Evolutionary conservation across 768 basidiomycete species (phyloP).

Genomic region (Leccinellum albellum): DNA sequence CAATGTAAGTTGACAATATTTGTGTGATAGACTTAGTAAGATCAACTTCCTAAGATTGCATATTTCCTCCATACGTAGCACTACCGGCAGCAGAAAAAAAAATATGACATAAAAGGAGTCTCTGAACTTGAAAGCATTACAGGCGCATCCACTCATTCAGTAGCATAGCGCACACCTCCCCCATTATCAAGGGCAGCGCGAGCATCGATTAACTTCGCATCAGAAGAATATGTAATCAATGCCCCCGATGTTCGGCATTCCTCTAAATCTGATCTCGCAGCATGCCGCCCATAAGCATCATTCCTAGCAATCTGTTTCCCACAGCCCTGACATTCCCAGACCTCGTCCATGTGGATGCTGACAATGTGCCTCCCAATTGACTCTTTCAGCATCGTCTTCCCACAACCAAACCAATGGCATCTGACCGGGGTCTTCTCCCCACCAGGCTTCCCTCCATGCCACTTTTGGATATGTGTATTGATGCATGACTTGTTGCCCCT

Average conservation of each 20-base stretch:
- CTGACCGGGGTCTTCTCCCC: slow-evolving; percentile 4
- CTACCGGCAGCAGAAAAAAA: no score
- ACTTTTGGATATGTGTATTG: slow-evolving; percentile 13
- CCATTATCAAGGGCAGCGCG: slow-evolving; percentile 5
- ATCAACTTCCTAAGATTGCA: no score
- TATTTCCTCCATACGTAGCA: no score
- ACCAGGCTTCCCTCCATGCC: slow-evolving; percentile 11
- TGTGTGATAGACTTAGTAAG: no score
- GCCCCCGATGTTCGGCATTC: slow-evolving; percentile 7
- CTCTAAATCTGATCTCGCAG: not conserved
- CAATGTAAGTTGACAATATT: no score
- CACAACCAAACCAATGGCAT: slow-evolving; percentile 17
- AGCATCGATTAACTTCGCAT: slow-evolving; percentile 1
- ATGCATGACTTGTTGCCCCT: slow-evolving; percentile 12
- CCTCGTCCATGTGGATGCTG: slow-evolving; percentile 13
- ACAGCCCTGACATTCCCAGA: slow-evolving; percentile 15
- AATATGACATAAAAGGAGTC: no score
- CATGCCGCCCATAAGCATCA: slow-evolving; percentile 11
- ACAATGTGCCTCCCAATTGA: slow-evolving; percentile 19
- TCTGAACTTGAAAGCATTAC: no score
- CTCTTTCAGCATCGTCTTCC: slow-evolving; percentile 20
- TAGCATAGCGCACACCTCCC: not conserved
- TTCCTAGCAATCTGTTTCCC: slow-evolving; percentile 6
- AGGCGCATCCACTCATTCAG: not conserved
- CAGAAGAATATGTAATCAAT: slow-evolving; percentile 7